Conservation (phyloP, 2,329 filamentous ascomycete genomes). For the Xylaria sp. region DNA sequence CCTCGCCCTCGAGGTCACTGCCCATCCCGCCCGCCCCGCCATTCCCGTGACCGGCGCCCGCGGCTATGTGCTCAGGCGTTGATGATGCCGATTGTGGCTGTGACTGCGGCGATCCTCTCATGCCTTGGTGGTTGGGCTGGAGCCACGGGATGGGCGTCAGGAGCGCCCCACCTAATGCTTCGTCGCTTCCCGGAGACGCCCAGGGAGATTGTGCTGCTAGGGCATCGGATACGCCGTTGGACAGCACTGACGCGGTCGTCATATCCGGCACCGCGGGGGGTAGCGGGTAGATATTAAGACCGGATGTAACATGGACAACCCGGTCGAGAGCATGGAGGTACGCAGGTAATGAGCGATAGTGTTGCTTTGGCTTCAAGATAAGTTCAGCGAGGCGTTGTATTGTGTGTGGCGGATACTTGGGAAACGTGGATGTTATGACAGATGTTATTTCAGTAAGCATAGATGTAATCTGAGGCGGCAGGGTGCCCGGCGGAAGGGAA, state of each 20-base stretch:
- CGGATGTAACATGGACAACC: constrained; percentile 86
- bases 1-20: constrained; percentile 58
- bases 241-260: constrained; percentile 54
- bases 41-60: constrained; percentile 34
- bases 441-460: constrained; percentile 63
- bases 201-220: constrained; percentile 41
- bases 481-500: constrained; percentile 43
- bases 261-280: constrained; percentile 66
- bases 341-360: constrained; percentile 80
- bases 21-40: constrained; percentile 30
- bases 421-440: constrained; percentile 69
- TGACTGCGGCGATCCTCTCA: constrained; percentile 25
- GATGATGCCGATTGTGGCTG: constrained; percentile 21
- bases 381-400: constrained; percentile 91
- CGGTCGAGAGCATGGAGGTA: constrained; percentile 92
- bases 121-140: constrained; percentile 33
- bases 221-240: constrained; percentile 64
- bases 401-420: constrained; percentile 81
- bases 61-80: constrained; percentile 10
- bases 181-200: constrained; percentile 73
- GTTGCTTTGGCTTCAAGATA: constrained; percentile 71
- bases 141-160: constrained; percentile 96
- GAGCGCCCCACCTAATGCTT: constrained; percentile 85
- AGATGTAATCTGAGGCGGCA: constrained; percentile 66
- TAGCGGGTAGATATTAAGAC: constrained; percentile 79